Percentiles rank a stretch among this genome's conserved stretches.
Conservation (phyloP, 768 basidiomycete genomes). For the Floccularia luteovirens region DNA sequence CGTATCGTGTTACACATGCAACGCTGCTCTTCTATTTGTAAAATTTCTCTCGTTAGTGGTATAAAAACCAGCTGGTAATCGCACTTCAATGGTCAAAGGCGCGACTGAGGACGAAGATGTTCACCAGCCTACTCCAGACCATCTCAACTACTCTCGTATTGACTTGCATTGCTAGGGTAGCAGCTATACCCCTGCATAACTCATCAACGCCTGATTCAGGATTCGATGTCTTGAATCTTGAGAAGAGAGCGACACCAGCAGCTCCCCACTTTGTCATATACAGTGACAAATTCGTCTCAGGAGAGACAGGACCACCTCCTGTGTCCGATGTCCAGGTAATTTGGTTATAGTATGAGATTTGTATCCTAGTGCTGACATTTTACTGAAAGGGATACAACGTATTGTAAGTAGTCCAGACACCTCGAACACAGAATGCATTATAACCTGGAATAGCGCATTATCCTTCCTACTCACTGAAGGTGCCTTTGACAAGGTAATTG, state of each 20-base stretch:
- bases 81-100: no score
- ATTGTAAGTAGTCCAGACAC: conserved; percentile 28
- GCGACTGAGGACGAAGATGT: no score
- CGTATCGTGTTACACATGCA: no score
- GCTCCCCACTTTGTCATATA: conserved; percentile 35
- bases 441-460: conserved; percentile 22
- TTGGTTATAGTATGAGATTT: not conserved
- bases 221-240: conserved; percentile 7
- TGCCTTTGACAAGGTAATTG: conserved; percentile 43
- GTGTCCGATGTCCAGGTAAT: conserved; percentile 33
- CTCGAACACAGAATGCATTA: not conserved
- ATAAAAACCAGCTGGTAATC: no score
- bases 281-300: conserved; percentile 29
- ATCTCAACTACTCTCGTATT: conserved; percentile 8
- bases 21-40: no score
- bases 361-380: not conserved
- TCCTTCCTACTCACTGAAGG: conserved; percentile 52
- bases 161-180: conserved; percentile 3
- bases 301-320: conserved; percentile 39
- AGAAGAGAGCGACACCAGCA: conserved; percentile 11
- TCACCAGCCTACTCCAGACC: conserved; percentile 2
- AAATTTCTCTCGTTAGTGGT: no score
- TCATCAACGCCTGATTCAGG: conserved; percentile 5
- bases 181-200: conserved; percentile 4
- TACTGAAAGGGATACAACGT: conserved; percentile 45